Conservation (phyloP, 306 rosid genomes). For the Gastrolobium villosum region DNA sequence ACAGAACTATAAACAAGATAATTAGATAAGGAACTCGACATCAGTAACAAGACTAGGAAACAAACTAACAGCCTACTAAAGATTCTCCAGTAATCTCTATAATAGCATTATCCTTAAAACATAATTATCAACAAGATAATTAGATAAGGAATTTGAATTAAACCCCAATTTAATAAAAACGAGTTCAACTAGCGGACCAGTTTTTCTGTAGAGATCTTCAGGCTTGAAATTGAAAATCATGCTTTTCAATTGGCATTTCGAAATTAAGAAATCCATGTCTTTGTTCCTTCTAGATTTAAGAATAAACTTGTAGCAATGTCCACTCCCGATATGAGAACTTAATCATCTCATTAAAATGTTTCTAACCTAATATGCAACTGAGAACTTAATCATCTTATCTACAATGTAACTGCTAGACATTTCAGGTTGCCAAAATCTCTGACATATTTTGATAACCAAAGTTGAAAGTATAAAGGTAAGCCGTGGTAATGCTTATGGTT, state of each 20-base stretch:
- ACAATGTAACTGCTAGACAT: not conserved
- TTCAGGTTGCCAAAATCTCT: not conserved
- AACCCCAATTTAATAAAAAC: too few relatives aligned
- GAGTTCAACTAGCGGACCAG: conserved; percentile 9
- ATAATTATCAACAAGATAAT: too few relatives aligned
- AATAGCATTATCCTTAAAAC: too few relatives aligned
- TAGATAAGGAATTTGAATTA: too few relatives aligned
- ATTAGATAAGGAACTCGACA: too few relatives aligned
- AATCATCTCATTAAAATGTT: conserved; percentile 15
- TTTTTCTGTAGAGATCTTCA: not conserved
- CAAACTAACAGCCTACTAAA: too few relatives aligned
- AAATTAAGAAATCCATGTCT: conserved; percentile 13
- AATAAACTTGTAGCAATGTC: conserved; percentile 34
- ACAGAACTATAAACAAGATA: too few relatives aligned
- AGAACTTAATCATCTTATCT: conserved; percentile 16
- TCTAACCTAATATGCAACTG: conserved; percentile 13
- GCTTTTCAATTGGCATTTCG: not conserved
- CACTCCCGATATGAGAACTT: not conserved
- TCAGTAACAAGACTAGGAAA: too few relatives aligned
- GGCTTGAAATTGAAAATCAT: conserved; percentile 18
- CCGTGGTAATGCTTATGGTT: not conserved
- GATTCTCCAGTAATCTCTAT: too few relatives aligned
- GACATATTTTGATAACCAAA: conserved; percentile 2
- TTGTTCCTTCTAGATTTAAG: conserved; percentile 7
- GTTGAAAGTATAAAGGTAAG: not conserved